Base-by-base conservation (phyloP, 768 basidiomycete species). In the Termitomyces sp. region DNA sequence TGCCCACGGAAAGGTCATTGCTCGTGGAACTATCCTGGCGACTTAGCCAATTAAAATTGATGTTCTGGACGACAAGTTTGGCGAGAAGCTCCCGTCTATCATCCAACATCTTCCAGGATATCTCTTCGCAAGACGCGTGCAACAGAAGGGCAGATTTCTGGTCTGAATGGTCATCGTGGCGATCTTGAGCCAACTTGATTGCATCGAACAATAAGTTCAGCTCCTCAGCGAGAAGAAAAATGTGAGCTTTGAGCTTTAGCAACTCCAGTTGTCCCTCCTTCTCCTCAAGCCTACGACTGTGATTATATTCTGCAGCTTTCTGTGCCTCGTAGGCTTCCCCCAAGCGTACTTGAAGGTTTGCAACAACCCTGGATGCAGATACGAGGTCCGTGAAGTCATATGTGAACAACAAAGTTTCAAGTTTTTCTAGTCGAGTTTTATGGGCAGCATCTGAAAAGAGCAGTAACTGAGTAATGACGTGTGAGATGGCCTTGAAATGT, bases 51-150 rank as follows among this genome's bases (percentile, higher is more conserved):
- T 83, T 84, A 68, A 89, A 94, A 60, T 89, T 76, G 62, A 88
- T 88, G 54, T 84, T 79, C 52, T 85, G 82, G 46, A 95, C 81
- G n/a, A 88, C 88, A 45, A 97, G 78, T 72, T 97, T 96, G 40
- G 92, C 86, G 2, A 96, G 77, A 45, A 95, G 76, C 44, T 87
- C 84, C 49, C 80, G 75, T 41, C 82, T 74, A 46, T 87, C 81
- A 65, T 88, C 88, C 16, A 96, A 72, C 92, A 98, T 94, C 58
- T 80, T 81, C 94, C 94, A 98, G 0, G 90, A 92, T 47, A 98
- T 87, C 68, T 94, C 90, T 6, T 85, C 82, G 0, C 92, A 92
- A 6, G 85, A 86, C 0, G 92, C 88, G 59, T 90, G 87, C 32
- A 96, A 72, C 52, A 91, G 79, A 47, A 94, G 77, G 1, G 92